Evolutionary conservation across 352 stramenopile species (phyloP), one percentile per base, ranked within the genome.

Genomic region (Phytophthora megakarya): DNA sequence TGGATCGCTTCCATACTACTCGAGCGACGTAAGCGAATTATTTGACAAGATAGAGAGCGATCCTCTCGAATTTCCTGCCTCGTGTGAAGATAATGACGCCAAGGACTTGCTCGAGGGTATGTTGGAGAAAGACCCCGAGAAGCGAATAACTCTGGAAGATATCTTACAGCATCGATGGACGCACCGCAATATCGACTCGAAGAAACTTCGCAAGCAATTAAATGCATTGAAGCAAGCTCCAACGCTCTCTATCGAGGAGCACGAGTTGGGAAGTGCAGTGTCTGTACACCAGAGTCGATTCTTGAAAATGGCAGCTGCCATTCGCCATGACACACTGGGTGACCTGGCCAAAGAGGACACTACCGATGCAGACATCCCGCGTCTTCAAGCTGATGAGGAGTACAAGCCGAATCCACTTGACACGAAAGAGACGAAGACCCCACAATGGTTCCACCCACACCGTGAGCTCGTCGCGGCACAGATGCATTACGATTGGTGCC

Each of bases 21-120:
- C 96, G 22, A 75, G 55, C 19, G 93, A 97, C 61, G 88, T 95
- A 9, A 72, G 83, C 7, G 68, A 83, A 33, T 67, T 98, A 8
- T 98, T 98, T 70, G 89, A 96, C 21, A 94, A 97, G 45, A 97
- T 97, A 47, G 80, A 95, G 40, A 67, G 63, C 1, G 82, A 88
- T 21, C 61, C 73, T 1, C 23, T 92, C 3, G 61, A 72, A 6
- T 92, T 90, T 35, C 80, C 83, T 9, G 11, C 70, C 0, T 70
- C 21, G 3, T 87, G 75, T 30, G 59, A 71, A 26, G 78, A 87
- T 32, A 71, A 76, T 1, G 76, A 88, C n/a, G 53, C 85, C 0
- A 87, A 84, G 30, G 81, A 96, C 43, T 66, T 97, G 44, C 65
- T 97, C 8, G 38, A 48, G 10, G 39, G 39, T 0, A 90, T 97